Conservation (phyloP, 306 rosid species). For the Quercus wislizeni region DNA sequence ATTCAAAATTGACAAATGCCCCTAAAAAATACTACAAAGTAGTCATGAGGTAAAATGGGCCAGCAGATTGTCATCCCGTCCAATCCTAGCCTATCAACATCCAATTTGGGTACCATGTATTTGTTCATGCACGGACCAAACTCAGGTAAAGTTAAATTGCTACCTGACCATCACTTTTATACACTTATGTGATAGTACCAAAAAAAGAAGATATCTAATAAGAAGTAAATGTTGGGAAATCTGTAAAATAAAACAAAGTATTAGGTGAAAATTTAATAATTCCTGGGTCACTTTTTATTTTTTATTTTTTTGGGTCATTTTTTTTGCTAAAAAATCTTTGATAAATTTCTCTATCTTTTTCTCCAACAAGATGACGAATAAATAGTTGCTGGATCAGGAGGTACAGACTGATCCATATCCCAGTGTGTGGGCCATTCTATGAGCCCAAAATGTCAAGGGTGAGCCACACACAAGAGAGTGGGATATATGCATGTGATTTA, state of each 20-base stretch:
- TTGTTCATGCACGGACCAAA: neutral
- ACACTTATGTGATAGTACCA: no score
- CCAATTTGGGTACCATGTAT: neutral
- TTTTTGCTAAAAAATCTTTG: neutral
- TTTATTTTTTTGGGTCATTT: no score
- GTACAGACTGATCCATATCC: neutral
- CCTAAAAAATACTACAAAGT: neutral
- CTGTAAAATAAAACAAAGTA: no score
- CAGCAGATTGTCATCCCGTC: neutral
- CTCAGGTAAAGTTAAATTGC: no score
- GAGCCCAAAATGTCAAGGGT: neutral
- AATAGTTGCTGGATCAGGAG: neutral
- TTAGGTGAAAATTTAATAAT: no score
- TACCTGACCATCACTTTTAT: no score
- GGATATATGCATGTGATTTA: neutral
- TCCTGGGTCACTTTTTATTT: no score
- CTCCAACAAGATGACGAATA: neutral
- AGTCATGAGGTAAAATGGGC: neutral
- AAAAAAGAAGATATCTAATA: no score
- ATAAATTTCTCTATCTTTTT: neutral
- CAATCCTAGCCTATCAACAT: neutral
- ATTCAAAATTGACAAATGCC: neutral
- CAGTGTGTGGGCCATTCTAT: conserved; percentile 4
- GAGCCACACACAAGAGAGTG: neutral
- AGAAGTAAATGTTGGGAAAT: no score